Base-by-base conservation (phyloP, 2,329 filamentous ascomycete species). In the Fusarium drepaniforme region DNA sequence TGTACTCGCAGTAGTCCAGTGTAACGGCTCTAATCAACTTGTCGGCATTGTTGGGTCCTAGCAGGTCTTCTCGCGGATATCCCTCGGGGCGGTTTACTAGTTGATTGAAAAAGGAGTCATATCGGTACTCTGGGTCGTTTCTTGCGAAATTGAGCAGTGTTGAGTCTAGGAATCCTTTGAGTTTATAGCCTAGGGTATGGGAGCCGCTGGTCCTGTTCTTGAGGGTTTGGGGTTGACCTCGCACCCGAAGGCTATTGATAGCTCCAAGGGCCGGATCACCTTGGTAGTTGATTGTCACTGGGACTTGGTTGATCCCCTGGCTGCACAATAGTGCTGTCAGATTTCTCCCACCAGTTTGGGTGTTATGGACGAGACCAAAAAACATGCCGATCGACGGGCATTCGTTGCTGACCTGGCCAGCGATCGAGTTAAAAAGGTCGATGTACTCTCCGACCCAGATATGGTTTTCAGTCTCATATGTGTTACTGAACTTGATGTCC, bases 331-430 rank as follows among this genome's bases (percentile, higher is more conserved):
- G 21, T 2, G 57, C 67, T 12, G 67, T 69, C 15, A 66, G 13
- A 5, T 62, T 42, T 18, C 35, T 15, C 7, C 21, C 21, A 3
- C 16, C 15, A 38, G 28, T 11, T 3, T 46, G 5, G 8, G 28
- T 37, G 7, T 13, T 7, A 4, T 25, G 23, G 40, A 40, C 21
- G 38, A 16, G n/a, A 5, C 56, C 44, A 28, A 66, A 66, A 2
- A 62, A 15, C 5, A 70, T 62, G 6, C 42, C 49, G 40, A 70
- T 8, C 1, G 67, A 70, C 9, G 63, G 67, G 5, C 67, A 67
- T 11, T 25, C 18, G 3, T 37, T 16, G 15, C 30, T 21, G 9
- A 58, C 57, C 2, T 33, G 46, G 12, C 67, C 63, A 3, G 67
- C 63, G 12, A 23, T 69, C 4, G 63, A 66, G 11, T 62, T n/a